phyloP scores from a whole-genome alignment of 768 basidiomycete genomes.

The Leccinum imitatum region DNA sequence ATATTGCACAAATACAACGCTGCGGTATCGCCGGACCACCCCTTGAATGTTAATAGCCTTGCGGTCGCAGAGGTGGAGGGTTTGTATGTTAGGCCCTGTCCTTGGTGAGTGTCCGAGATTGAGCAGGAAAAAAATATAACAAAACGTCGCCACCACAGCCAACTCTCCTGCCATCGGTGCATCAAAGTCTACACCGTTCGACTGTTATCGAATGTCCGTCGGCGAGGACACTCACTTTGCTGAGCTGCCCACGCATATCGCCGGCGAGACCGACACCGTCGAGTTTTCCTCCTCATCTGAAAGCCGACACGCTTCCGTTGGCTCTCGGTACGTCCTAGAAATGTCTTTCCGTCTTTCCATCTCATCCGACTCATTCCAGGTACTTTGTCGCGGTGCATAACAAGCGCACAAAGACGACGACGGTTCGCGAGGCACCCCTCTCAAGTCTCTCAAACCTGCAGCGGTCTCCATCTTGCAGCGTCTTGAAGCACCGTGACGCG shows the following conservation, averaged over 20 bases:
- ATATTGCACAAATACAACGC: conserved; percentile 75
- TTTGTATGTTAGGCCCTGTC: conserved; percentile 55
- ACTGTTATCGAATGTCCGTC: conserved; percentile 50
- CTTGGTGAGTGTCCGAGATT: conserved; percentile 6
- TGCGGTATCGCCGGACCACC: conserved; percentile 59
- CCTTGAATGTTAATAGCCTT: conserved; percentile 65
- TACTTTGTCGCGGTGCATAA: conserved; percentile 86
- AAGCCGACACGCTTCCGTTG: conserved; percentile 44
- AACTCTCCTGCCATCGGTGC: conserved; percentile 67
- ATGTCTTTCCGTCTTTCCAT: conserved; percentile 1
- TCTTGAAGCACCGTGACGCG: conserved; percentile 52
- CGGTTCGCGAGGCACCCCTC: conserved; percentile 63
- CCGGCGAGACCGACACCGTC: conserved; percentile 78
- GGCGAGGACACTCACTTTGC: conserved; percentile 33
- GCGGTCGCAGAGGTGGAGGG: conserved; percentile 60
- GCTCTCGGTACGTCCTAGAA: conserved; percentile 60
- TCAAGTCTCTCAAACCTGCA: conserved; percentile 62
- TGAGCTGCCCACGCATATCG: conserved; percentile 47
- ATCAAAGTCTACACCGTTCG: conserved; percentile 57
- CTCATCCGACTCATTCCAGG: conserved; percentile 35
- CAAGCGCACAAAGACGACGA: conserved; percentile 70
- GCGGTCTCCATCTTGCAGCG: conserved; percentile 51
- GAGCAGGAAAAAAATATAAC: conserved; percentile 1
- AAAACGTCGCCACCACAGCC: conserved; percentile 36
- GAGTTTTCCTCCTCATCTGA: conserved; percentile 76